Evolutionary conservation across 148 eudicot species (phyloP), one percentile per base, ranked within the genome.

Genomic region (Rhododendron vialii): DNA sequence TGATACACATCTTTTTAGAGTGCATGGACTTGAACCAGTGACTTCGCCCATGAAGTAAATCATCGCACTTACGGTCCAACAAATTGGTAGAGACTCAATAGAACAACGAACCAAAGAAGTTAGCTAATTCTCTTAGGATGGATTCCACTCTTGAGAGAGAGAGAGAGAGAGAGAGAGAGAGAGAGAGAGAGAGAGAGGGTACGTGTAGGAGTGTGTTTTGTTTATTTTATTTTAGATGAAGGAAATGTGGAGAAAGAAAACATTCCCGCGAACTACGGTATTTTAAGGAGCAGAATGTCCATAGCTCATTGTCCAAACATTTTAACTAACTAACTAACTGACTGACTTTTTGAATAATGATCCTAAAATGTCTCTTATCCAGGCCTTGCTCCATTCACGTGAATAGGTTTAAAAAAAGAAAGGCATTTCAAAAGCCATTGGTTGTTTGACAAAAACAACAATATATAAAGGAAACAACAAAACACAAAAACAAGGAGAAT

Each of bases 311-410:
- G 57, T 63, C 76, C 75, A 65, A 24, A 65, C 55, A 15, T 83
- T 55, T 43, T 38, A 76, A 43, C 30, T 78, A n/a, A 81, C 26
- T 83, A 15, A 83, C 84, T 63, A n/a, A 81, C 26, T 65, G 20
- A 83, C 84, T 63, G 47, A 82, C 51, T 82, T 20, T 41, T 45
- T 83, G 55, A 65, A 43, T 45, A 41, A 50, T 9, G 28, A 50
- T 83, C 91, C 92, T 89, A 86, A 84, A 91, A 89, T 26, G 83
- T 91, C 92, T 91, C 92, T n/a, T 82, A 84, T 84, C 91, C 91
- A 89, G 5, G 79, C 84, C 85, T 82, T 84, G 20, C 81, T 81
- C 28, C 82, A 1, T n/a, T 86, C 73, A 79, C 83, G 13, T 82
- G 41, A 36, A 41, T 35, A 41, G 35, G 80, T 78, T 5, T 8